Conservation (phyloP, 2,329 filamentous ascomycete species). For the Sclerotinia trifoliorum region DNA sequence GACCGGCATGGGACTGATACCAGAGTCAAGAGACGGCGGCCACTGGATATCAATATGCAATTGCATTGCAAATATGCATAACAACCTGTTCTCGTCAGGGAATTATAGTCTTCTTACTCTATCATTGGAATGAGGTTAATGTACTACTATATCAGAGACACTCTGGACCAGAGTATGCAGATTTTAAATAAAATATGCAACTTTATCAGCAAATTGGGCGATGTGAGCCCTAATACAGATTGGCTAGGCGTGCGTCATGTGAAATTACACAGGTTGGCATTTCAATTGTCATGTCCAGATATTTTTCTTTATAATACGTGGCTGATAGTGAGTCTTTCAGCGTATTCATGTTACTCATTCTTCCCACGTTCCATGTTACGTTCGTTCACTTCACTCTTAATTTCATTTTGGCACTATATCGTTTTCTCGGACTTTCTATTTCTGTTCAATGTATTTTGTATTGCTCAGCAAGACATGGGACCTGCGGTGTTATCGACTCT, state of each 20-base stretch:
- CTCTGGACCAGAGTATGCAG: neutral
- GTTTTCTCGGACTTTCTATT: neutral
- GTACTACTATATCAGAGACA: conserved; percentile 21
- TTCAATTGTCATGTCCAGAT: neutral
- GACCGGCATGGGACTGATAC: neutral
- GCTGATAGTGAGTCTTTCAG: neutral
- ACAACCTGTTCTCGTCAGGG: neutral
- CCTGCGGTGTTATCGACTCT: neutral
- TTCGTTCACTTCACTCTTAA: neutral
- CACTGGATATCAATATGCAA: neutral
- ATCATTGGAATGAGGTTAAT: conserved; percentile 6
- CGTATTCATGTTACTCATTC: neutral
- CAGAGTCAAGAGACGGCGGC: neutral
- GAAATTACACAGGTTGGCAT: conserved; percentile 8
- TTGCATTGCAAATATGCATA: neutral
- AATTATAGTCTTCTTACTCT: neutral
- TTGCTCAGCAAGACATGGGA: conserved; percentile 8
- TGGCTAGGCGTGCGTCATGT: neutral
- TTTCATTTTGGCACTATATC: neutral
- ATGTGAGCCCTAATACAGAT: neutral
- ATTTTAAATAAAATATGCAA: neutral
- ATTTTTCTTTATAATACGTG: too few species aligned
- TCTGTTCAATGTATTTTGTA: conserved; percentile 12
- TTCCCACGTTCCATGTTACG: neutral
- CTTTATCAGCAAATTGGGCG: neutral